Evolutionary conservation across 768 basidiomycete species (phyloP), one percentile per base, ranked within the genome.

Genomic region (Lyophyllum decastes): DNA sequence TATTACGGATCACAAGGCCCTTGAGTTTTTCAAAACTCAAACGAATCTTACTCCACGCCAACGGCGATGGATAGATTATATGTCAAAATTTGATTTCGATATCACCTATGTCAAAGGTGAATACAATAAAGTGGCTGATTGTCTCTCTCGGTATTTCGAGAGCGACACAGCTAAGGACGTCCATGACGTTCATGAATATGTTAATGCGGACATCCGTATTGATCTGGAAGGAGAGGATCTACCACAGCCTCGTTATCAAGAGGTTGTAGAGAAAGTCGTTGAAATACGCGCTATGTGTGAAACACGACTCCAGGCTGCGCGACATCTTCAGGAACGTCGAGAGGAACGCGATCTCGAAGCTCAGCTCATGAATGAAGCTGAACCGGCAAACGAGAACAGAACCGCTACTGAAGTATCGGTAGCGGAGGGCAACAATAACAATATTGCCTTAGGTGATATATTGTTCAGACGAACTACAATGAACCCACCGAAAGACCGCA

Each of bases 121-220:
- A 4, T 30, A 5, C 5, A 30, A 30, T 30, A 65, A 61, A 33
- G 69, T 72, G 17, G 70, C 67, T 0, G 72, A 74, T 51, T 65
- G 59, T 10, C 38, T 74, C 3, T 75, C 71, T 0, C 57, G 64
- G 0, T 66, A 73, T 60, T 76, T 69, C 40, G 62, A 73, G 49
- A 66, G 60, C 46, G 69, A 73, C 30, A 56, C 22, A 0, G 22
- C 30, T 0, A 16, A 19, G 1, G 69, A 70, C 4, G 25, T 24
- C 2, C 56, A 67, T 22, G 46, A 55, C 11, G 38, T 40, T 12
- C 4, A 40, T 12, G 38, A 40, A 4, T 40, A 40, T 16, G 38
- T 40, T 6, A 12, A n/a, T 12, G 38, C 14, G 5, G 38, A 40
- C 38, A 12, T 12, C 3, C 38, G 38, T 4, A 40, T 40, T 40